Percentiles rank a stretch among this genome's conserved stretches.
These are phyloP conservation scores for Xylaria sp. DNA, from an alignment of 2,329 filamentous ascomycete species.

Conservation along the genomic window DNA sequence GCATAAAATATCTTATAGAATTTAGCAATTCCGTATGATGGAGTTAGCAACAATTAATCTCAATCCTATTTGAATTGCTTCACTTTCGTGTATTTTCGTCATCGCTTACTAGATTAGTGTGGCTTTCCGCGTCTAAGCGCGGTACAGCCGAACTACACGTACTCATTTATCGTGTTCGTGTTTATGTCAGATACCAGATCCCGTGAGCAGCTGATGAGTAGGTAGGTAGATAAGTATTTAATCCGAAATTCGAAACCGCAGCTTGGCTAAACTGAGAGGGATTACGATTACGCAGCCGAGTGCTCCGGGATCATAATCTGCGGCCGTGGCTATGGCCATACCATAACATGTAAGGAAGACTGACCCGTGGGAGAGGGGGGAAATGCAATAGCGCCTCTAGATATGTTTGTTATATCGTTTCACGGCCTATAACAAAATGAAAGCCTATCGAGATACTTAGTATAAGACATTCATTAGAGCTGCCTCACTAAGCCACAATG, in stretches of 20 bases:
- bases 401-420: neutral
- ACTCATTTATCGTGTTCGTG: too few relatives aligned
- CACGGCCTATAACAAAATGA: neutral
- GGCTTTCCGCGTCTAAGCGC: neutral
- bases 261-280: neutral
- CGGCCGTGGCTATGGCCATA: neutral
- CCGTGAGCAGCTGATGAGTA: too few relatives aligned
- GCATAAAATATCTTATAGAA: neutral
- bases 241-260: neutral
- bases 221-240: too few relatives aligned
- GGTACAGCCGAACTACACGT: neutral
- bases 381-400: neutral
- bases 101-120: conserved; percentile 10
- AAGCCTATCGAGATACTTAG: neutral
- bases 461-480: neutral
- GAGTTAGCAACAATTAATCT: neutral
- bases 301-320: neutral
- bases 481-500: neutral
- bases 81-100: neutral
- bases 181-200: too few relatives aligned
- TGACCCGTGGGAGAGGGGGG: too few relatives aligned
- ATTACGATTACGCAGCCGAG: neutral
- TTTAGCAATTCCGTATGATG: neutral
- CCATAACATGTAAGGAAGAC: too few relatives aligned
- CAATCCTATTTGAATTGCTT: neutral